A percentile compares a stretch with the other conserved stretches of the same genome.
These are phyloP conservation scores for Trametes cubensis DNA, from an alignment of 768 basidiomycete species.

Conservation along the genomic window DNA sequence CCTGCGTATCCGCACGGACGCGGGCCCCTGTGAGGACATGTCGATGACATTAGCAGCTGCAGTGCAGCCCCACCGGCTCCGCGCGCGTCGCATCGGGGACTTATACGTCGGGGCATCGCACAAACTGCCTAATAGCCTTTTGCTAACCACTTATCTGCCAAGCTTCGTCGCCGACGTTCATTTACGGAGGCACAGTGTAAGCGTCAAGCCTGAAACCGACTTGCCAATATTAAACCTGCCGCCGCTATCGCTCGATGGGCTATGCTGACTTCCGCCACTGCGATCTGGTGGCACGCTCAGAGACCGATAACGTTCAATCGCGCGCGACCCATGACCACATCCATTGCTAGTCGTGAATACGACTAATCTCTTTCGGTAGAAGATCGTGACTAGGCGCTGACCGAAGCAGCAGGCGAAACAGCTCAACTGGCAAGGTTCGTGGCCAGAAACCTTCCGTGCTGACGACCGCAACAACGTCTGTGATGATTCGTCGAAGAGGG, in stretches of 20 bases:
- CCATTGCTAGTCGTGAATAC: no score
- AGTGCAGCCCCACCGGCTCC: neutral
- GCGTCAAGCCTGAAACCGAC: neutral
- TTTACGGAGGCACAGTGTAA: no score
- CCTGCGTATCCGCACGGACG: no score
- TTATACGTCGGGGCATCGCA: no score
- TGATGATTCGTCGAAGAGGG: neutral
- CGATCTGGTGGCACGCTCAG: constrained; percentile 14
- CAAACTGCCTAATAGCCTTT: constrained; percentile 3
- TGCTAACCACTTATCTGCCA: neutral
- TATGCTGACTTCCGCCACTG: neutral
- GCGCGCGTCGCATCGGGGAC: neutral
- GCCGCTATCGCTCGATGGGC: no score
- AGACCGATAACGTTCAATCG: constrained; percentile 14
- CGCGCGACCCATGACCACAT: constrained; percentile 4
- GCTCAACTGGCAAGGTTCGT: no score
- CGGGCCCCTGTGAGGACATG: no score
- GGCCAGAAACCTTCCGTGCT: neutral
- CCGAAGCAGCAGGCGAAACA: neutral
- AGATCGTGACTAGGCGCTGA: neutral
- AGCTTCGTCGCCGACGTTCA: no score
- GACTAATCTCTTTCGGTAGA: neutral
- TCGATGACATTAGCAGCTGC: no score
- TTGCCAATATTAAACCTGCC: no score
- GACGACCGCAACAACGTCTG: neutral